Percentiles rank a stretch among this genome's conserved stretches.
Conservation (phyloP, 2,329 filamentous ascomycete species). For the Colletotrichum sp. region DNA sequence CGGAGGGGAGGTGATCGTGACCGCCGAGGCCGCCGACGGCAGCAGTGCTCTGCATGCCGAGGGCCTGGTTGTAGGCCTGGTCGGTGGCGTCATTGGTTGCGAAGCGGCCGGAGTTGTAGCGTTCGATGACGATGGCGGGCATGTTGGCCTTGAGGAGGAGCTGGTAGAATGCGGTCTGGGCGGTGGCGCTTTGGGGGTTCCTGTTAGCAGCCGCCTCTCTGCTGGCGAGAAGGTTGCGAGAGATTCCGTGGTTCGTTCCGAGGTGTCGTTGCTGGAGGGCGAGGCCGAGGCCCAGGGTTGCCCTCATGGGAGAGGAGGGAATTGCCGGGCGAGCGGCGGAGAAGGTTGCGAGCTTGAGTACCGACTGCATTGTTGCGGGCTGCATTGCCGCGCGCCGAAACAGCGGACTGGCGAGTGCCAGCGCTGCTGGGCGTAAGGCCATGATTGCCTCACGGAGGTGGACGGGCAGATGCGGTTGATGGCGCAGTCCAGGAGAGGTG, state of each 20-base stretch:
- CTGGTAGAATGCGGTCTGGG: slow-evolving; percentile 94
- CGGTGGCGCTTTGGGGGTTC: slow-evolving; percentile 84
- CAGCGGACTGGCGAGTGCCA: slow-evolving; percentile 19
- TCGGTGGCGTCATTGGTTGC: slow-evolving; percentile 82
- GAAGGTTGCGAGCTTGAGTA: slow-evolving; percentile 14
- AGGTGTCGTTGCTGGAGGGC: slow-evolving; percentile 28
- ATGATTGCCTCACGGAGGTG: slow-evolving; percentile 10
- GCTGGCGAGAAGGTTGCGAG: slow-evolving; percentile 75
- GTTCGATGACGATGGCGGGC: slow-evolving; percentile 89
- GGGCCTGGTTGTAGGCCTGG: slow-evolving; percentile 77
- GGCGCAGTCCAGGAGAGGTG: not conserved
- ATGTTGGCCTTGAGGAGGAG: slow-evolving; percentile 89
- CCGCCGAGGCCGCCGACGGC: slow-evolving; percentile 11
- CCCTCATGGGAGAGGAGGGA: not conserved
- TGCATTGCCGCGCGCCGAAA: slow-evolving; percentile 13
- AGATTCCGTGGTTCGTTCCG: slow-evolving; percentile 53
- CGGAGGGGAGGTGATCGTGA: slow-evolving; percentile 9
- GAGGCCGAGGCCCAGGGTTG: slow-evolving; percentile 22
- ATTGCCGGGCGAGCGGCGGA: not conserved
- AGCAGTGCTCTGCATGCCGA: slow-evolving; percentile 48
- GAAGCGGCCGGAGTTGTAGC: slow-evolving; percentile 86
- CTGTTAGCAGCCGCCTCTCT: slow-evolving; percentile 92
- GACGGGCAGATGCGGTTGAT: not conserved
- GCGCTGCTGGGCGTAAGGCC: slow-evolving; percentile 20
- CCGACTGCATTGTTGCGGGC: slow-evolving; percentile 19